Conservation (phyloP, 208 protist species). For the Leishmania tropica region DNA sequence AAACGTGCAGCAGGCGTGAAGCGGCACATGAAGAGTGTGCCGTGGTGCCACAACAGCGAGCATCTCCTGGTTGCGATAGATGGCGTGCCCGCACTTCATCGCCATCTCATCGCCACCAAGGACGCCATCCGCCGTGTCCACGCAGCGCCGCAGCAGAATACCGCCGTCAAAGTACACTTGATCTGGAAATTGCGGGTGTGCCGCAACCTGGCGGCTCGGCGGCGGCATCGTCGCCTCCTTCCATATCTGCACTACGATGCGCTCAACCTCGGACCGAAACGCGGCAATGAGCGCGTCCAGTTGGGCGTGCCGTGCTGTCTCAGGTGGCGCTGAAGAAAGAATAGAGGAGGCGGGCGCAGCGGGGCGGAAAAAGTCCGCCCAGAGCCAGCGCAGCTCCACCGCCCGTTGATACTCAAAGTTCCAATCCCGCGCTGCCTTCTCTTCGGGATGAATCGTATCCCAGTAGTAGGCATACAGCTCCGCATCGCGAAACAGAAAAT, state of each 20-base stretch:
- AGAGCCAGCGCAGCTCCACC: conserved; percentile 29
- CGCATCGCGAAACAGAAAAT: conserved; percentile 29
- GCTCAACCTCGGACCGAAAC: conserved; percentile 41
- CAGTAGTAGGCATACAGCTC: conserved; percentile 56
- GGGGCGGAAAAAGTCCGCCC: background rate
- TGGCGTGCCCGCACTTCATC: conserved; percentile 28
- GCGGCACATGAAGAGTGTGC: conserved; percentile 54
- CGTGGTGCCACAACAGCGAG: conserved; percentile 47
- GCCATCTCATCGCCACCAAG: conserved; percentile 52
- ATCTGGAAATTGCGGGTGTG: conserved; percentile 22
- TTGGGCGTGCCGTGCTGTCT: background rate
- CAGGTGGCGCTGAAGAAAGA: background rate
- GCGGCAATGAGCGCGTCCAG: background rate
- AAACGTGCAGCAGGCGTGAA: conserved; percentile 60
- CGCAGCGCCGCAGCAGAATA: conserved; percentile 49
- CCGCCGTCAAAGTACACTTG: conserved; percentile 43
- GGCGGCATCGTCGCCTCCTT: conserved; percentile 41
- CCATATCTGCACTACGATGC: conserved; percentile 37
- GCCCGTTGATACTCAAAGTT: conserved; percentile 52
- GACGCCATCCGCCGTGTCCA: conserved; percentile 51
- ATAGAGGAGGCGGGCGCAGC: too few relatives aligned
- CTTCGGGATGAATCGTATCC: background rate
- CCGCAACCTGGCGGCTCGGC: conserved; percentile 25
- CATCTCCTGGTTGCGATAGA: conserved; percentile 34
- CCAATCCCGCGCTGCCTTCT: conserved; percentile 30